Evolutionary conservation across 331 rosid genomes (phyloP).

Genomic region (Arachis monticola): DNA sequence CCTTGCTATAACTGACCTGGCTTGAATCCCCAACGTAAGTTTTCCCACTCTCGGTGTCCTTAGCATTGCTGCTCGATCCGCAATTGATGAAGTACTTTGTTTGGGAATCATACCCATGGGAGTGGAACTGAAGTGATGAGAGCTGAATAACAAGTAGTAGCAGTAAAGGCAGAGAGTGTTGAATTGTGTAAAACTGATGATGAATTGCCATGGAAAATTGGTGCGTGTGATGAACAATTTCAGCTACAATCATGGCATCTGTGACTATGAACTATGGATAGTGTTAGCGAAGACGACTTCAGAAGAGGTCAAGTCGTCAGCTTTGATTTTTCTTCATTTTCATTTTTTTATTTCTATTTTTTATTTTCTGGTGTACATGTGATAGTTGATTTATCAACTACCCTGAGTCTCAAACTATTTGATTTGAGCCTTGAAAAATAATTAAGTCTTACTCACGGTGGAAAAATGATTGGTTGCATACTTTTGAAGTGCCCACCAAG

Average conservation of each 20-base stretch:
- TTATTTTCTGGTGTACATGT: background rate
- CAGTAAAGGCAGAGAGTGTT: slow-evolving; percentile 27
- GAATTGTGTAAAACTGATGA: slow-evolving; percentile 4
- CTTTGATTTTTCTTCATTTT: slow-evolving; percentile 22
- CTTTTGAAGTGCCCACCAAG: background rate
- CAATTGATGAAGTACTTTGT: slow-evolving; percentile 58
- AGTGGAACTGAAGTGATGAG: slow-evolving; percentile 31
- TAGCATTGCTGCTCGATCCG: slow-evolving; percentile 41
- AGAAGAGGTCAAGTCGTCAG: slow-evolving; percentile 25
- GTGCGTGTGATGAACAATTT: background rate
- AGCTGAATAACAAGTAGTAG: slow-evolving; percentile 36
- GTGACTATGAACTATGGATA: background rate
- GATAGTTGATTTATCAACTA: slow-evolving; percentile 35
- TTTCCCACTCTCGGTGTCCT: background rate
- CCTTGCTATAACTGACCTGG: background rate
- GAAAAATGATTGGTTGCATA: background rate
- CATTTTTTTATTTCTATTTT: too few species aligned
- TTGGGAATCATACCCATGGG: slow-evolving; percentile 37
- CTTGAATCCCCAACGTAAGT: slow-evolving; percentile 43
- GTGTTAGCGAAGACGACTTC: slow-evolving; percentile 8
- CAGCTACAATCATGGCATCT: background rate
- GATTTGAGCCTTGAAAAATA: slow-evolving; percentile 1
- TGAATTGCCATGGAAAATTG: slow-evolving; percentile 35
- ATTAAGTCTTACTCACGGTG: background rate
- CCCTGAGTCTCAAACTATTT: background rate